phyloP scores from a whole-genome alignment of 805 yeast species.

The Ogataea corticis region DNA sequence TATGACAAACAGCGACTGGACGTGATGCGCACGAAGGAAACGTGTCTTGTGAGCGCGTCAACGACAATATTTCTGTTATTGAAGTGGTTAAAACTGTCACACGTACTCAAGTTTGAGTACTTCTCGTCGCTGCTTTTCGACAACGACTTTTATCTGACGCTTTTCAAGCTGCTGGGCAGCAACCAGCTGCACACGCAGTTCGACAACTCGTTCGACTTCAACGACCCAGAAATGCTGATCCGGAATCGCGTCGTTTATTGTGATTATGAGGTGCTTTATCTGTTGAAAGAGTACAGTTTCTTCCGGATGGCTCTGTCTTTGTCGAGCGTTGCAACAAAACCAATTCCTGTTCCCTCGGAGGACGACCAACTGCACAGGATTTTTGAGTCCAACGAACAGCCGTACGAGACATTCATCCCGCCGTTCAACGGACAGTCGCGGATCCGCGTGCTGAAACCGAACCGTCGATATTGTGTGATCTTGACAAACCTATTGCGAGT shows the following conservation, averaged over 20 bases:
- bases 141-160: constrained; percentile 50
- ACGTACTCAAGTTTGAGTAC: constrained; percentile 77
- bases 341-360: constrained; percentile 17
- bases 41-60: constrained; percentile 58
- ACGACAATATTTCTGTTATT: constrained; percentile 53
- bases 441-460: constrained; percentile 26
- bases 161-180: constrained; percentile 35
- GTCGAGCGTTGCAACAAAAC: constrained; percentile 8
- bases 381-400: constrained; percentile 16
- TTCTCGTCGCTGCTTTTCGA: constrained; percentile 73
- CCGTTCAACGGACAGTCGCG: constrained; percentile 32
- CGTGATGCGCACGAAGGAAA: constrained; percentile 59
- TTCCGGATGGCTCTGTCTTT: constrained; percentile 23
- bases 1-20: constrained; percentile 48
- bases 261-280: constrained; percentile 32
- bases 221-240: constrained; percentile 28
- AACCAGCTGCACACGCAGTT: constrained; percentile 31
- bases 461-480: constrained; percentile 46
- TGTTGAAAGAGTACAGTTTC: constrained; percentile 29
- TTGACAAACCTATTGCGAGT: constrained; percentile 53
- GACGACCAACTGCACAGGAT: constrained; percentile 16
- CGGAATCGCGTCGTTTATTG: constrained; percentile 33
- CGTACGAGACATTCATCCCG: constrained; percentile 24
- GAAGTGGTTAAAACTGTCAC: constrained; percentile 79
- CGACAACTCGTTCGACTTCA: constrained; percentile 27